Evolutionary conservation across 169 alveolate genomes (phyloP), one percentile per base, ranked within the genome.

Genomic region (Plasmodium gaboni): DNA sequence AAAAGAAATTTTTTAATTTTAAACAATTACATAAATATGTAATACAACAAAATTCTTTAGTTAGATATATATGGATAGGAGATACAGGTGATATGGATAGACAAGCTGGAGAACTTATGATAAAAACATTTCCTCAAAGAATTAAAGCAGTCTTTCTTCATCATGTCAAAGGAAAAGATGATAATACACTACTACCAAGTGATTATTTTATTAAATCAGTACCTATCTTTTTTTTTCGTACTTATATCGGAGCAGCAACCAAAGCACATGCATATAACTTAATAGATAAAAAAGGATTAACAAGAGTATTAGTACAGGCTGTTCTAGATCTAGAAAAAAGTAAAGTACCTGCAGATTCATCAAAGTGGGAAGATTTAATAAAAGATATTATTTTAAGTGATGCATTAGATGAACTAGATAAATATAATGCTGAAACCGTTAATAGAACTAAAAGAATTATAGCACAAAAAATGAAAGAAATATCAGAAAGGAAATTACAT

Each of bases 101-200:
- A 2, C 95, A 95, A 80, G 97, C 96, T 0, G 97, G 97, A 1
- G 97, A 95, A 67, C 71, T 95, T 95, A 95, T 95, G 97, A 96
- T 96, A 4, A 70, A 92, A 44, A 89, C 80, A 6, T 89, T 92
- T 76, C 97, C 97, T 0, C 94, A 93, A 46, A 83, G 93, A 42
- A 78, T 95, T 50, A 93, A 92, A 87, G 97, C 97, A 7, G 95
- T 95, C 48, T 95, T 95, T 72, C 89, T 95, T 78, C 97, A 95
- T 72, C 94, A 89, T 73, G 97, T 95, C 4, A 89, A 92, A 15
- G 94, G 90, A 6, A 91, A 87, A 13, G 74, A 72, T 50, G 80
- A 72, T 19, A 70, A 83, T 32, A 73, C 90, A 48, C 61, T 92
- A 15, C 72, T 94, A 87, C 97, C 97, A 24, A 91, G 92, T 74